Percentiles rank a stretch among this genome's conserved stretches.
These are phyloP conservation scores for Stachybotrys chartarum DNA, from an alignment of 2,329 filamentous ascomycete genomes.

Conservation along the genomic window DNA sequence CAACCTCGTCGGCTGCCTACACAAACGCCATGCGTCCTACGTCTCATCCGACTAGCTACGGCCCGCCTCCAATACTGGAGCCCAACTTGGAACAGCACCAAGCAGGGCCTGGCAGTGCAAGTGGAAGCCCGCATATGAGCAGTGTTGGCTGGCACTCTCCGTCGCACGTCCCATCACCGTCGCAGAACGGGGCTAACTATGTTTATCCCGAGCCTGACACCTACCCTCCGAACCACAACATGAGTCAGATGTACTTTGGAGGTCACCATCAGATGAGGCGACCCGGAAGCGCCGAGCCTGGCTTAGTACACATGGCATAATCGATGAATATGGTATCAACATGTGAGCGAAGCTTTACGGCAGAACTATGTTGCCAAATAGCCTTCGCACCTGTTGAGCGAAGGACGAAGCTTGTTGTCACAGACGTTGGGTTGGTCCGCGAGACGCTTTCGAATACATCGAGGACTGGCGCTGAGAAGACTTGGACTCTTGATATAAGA, in stretches of 20 bases:
- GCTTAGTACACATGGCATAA: constrained; percentile 33
- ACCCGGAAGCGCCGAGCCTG: constrained; percentile 67
- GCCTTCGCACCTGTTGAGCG: no score
- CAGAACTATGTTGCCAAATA: no score
- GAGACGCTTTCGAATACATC: no score
- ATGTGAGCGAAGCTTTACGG: no score
- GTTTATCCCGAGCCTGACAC: constrained; percentile 80
- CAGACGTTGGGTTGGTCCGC: no score
- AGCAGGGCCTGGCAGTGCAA: constrained; percentile 59
- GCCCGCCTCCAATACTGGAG: constrained; percentile 79
- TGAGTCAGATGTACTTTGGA: constrained; percentile 67
- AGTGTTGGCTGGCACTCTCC: constrained; percentile 83
- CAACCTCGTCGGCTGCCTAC: constrained; percentile 54
- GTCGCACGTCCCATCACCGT: constrained; percentile 63
- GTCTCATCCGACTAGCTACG: constrained; percentile 77
- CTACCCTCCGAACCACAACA: constrained; percentile 50
- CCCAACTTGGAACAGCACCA: constrained; percentile 75
- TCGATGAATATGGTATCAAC: neutral
- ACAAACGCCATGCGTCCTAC: constrained; percentile 58
- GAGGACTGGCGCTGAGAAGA: no score
- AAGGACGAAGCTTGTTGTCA: no score
- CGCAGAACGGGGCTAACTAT: constrained; percentile 60
- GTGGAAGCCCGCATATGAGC: constrained; percentile 78
- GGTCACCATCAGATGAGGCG: constrained; percentile 58
- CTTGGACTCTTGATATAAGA: no score